These are phyloP conservation scores for Oligophagozyma castellii DNA, from an alignment of 1,139 yeast genomes.

Conservation along the genomic window DNA sequence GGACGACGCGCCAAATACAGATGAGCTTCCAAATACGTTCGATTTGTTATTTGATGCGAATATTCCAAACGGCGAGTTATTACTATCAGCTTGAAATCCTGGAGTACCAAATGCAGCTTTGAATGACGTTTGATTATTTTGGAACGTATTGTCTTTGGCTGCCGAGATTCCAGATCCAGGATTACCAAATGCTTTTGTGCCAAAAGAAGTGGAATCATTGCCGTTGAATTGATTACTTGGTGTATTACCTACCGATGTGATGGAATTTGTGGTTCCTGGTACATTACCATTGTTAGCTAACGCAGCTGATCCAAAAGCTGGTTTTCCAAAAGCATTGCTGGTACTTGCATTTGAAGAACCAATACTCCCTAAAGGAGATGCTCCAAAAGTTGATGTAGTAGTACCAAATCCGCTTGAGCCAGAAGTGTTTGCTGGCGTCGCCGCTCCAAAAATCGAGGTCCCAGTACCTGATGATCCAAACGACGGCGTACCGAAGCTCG, in stretches of 20 bases:
- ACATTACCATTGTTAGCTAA: not conserved
- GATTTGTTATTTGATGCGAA: not conserved
- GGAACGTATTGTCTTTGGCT: not conserved
- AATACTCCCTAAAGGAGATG: constrained; percentile 3
- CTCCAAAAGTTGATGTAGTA: constrained; percentile 5
- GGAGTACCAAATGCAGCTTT: not conserved
- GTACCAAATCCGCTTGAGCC: constrained; percentile 2
- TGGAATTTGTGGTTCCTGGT: too few species aligned
- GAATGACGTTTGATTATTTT: not conserved
- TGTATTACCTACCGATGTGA: too few species aligned
- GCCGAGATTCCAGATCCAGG: not conserved
- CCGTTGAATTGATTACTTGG: too few species aligned
- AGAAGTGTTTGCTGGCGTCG: constrained; percentile 3
- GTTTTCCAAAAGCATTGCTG: constrained; percentile 2
- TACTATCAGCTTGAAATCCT: not conserved
- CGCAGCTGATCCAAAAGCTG: constrained; percentile 9
- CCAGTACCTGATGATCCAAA: too few species aligned
- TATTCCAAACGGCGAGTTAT: not conserved
- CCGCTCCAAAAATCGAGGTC: constrained; percentile 3
- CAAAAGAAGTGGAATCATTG: constrained; percentile 1
- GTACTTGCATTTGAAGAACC: not conserved
- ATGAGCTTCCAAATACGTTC: not conserved
- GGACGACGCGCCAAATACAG: not conserved
- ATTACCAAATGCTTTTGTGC: constrained; percentile 1
- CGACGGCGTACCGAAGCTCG: too few species aligned